Evolutionary conservation across 2,329 filamentous ascomycete genomes (phyloP).

Genomic region (Pyricularia grisea): DNA sequence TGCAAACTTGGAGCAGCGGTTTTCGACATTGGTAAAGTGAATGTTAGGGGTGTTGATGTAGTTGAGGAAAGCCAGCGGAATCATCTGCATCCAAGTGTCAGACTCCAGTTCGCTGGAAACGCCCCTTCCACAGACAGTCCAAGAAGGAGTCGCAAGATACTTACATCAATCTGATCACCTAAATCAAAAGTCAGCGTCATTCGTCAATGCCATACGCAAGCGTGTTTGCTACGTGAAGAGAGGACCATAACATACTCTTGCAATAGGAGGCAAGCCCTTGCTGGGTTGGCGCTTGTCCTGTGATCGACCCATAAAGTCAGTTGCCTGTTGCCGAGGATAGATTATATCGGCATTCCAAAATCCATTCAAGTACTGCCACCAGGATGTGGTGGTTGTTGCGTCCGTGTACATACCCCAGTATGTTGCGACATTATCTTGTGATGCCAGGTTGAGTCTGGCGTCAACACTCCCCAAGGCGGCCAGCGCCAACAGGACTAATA

Average conservation of each 20-base stretch:
- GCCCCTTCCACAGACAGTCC: neutral
- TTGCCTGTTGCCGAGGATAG: too few relatives aligned
- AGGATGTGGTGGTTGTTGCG: too few relatives aligned
- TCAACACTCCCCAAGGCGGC: neutral
- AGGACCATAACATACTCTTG: constrained; percentile 31
- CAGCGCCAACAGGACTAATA: neutral
- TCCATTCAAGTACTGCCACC: too few relatives aligned
- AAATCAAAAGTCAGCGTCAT: neutral
- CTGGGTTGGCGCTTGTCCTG: constrained; percentile 37
- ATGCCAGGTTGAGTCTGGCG: constrained; percentile 31
- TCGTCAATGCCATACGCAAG: neutral
- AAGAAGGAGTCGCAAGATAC: constrained; percentile 6
- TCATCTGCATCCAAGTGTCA: constrained; percentile 32
- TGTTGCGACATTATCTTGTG: constrained; percentile 46
- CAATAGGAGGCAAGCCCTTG: constrained; percentile 50
- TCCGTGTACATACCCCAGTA: constrained; percentile 48
- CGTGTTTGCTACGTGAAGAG: neutral
- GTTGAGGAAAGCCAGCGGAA: constrained; percentile 55
- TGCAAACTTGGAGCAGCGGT: constrained; percentile 48
- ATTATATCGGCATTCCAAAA: too few relatives aligned
- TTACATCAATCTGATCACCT: constrained; percentile 32
- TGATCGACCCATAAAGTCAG: constrained; percentile 13
- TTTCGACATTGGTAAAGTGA: constrained; percentile 57
- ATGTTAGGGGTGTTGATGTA: constrained; percentile 43
- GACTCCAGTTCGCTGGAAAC: neutral